Percentiles rank a stretch among this genome's conserved stretches.
Conservation (phyloP, 2,329 filamentous ascomycete genomes). For the Cladosporium velox region DNA sequence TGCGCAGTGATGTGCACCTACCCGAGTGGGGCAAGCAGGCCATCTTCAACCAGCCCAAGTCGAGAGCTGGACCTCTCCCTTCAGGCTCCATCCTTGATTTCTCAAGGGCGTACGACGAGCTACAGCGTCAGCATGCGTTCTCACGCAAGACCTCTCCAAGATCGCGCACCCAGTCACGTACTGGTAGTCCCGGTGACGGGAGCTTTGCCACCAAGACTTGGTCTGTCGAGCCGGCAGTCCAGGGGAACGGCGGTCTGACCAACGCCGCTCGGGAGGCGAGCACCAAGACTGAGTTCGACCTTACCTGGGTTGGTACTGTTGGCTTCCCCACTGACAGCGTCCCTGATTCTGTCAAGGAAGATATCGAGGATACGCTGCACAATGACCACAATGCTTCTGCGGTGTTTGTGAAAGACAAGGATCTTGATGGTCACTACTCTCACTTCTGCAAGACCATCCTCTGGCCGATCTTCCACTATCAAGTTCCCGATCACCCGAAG, state of each 20-base stretch:
- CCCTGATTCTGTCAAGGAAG: constrained; percentile 71
- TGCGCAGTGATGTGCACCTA: constrained; percentile 72
- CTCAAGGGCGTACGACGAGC: constrained; percentile 48
- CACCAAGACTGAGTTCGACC: constrained; percentile 70
- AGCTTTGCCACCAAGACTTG: constrained; percentile 75
- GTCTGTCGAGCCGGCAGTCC: constrained; percentile 80
- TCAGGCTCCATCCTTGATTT: constrained; percentile 76
- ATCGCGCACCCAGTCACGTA: constrained; percentile 31
- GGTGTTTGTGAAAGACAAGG: constrained; percentile 84
- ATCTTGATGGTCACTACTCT: constrained; percentile 91
- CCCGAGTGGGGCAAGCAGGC: constrained; percentile 71
- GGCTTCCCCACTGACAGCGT: constrained; percentile 93
- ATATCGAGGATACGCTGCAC: constrained; percentile 79
- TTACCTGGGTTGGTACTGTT: constrained; percentile 87
- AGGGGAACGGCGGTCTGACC: constrained; percentile 88
- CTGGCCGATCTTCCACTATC: constrained; percentile 97
- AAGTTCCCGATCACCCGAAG: constrained; percentile 96
- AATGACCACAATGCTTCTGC: constrained; percentile 80
- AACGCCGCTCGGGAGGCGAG: constrained; percentile 82
- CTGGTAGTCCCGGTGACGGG: constrained; percentile 41
- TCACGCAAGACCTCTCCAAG: constrained; percentile 23
- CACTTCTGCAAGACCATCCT: constrained; percentile 98
- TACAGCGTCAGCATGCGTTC: constrained; percentile 28
- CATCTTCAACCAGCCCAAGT: constrained; percentile 74
- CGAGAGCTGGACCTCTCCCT: constrained; percentile 71